Conservation (phyloP, 2,329 filamentous ascomycete species). For the Aspergillus glaucus region DNA sequence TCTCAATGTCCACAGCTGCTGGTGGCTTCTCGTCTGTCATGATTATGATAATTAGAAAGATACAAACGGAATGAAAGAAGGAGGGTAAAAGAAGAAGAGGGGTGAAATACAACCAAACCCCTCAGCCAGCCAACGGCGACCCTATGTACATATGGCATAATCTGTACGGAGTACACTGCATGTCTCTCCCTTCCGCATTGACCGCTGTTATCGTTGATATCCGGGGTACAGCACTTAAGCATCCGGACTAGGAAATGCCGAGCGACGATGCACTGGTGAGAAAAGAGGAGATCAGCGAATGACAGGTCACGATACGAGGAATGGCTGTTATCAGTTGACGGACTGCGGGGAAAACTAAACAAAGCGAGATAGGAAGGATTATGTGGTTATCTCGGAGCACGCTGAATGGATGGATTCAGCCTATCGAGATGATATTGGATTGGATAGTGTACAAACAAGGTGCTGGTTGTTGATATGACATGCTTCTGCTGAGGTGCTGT, state of each 20-base stretch:
- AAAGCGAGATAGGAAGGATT: conserved; percentile 3
- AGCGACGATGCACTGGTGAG: neutral
- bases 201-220: neutral
- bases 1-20: conserved; percentile 16
- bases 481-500: no score
- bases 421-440: no score
- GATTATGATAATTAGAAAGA: neutral
- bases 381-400: neutral
- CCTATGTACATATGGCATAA: no score
- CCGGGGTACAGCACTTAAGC: neutral
- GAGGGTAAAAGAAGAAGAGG: neutral
- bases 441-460: no score
- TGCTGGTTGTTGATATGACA: no score
- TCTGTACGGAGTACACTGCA: no score
- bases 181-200: no score
- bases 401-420: neutral
- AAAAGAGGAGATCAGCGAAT: neutral
- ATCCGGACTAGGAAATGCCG: neutral
- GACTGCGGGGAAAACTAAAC: conserved; percentile 1
- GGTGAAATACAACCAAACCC: neutral
- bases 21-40: conserved; percentile 28
- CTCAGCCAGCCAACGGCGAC: no score
- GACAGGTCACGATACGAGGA: neutral
- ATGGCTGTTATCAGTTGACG: neutral
- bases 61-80: neutral